These are phyloP conservation scores for Flaveria robusta DNA, from an alignment of 129 eudicot species.

Conservation along the genomic window DNA sequence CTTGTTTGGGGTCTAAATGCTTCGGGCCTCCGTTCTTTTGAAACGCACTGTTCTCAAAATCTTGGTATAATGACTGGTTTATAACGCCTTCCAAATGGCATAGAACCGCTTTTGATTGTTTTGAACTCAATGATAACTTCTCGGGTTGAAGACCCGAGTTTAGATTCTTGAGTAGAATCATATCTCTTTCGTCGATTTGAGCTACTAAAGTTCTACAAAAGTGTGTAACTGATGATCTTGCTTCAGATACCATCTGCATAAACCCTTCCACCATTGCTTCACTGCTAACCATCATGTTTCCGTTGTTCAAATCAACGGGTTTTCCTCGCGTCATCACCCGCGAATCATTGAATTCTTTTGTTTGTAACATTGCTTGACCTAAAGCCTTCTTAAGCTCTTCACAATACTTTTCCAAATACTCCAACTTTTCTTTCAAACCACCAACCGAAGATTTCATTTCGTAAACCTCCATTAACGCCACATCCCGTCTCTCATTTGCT, in stretches of 20 bases:
- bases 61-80: slow-evolving; percentile 78
- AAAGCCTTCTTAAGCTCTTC: slow-evolving; percentile 79
- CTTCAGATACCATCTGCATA: slow-evolving; percentile 85
- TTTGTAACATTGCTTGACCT: slow-evolving; percentile 55
- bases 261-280: slow-evolving; percentile 95
- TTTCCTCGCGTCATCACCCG: slow-evolving; percentile 34
- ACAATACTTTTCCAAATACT: slow-evolving; percentile 73
- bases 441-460: slow-evolving; percentile 84
- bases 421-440: slow-evolving; percentile 60
- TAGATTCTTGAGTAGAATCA: slow-evolving; percentile 47
- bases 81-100: slow-evolving; percentile 86
- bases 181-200: slow-evolving; percentile 66
- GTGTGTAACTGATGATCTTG: slow-evolving; percentile 83
- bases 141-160: slow-evolving; percentile 69
- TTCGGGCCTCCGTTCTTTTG: slow-evolving; percentile 71
- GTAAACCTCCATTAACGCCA: slow-evolving; percentile 60
- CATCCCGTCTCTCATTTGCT: slow-evolving; percentile 70
- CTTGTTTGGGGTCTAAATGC: slow-evolving; percentile 68
- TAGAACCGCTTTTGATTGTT: slow-evolving; percentile 58
- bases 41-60: slow-evolving; percentile 83
- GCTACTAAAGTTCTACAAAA: slow-evolving; percentile 68
- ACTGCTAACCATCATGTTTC: slow-evolving; percentile 67
- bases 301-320: slow-evolving; percentile 37
- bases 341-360: slow-evolving; percentile 33
- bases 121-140: slow-evolving; percentile 61